Base-by-base conservation (phyloP, 2,329 filamentous ascomycete species). In the Cladosporium colombiae region DNA sequence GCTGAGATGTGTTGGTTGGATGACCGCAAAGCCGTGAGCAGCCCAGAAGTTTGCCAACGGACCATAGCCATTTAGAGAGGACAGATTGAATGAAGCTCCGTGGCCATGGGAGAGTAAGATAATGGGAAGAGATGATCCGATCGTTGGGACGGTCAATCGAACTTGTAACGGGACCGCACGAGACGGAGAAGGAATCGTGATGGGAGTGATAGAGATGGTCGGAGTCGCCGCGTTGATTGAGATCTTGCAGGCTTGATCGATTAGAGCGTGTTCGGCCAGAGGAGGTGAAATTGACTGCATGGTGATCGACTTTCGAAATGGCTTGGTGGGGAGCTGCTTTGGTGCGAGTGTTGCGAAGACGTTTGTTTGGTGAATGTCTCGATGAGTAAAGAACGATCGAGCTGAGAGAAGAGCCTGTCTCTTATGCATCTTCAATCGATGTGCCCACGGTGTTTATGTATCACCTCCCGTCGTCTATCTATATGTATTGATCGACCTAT, bases 1-100 rank as follows among this genome's bases (percentile, higher is more conserved):
- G 49, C 60, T 62, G 3, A 62, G 49, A 25, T 62, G 60, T 18
- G 60, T 62, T 5, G 60, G 60, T n/a, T 62, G 60, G 18, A 62
- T 55, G 1, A 62, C 49, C 6, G 60, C 49, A 23, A 62, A 62
- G 23, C 60, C 60, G 29, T 62, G 60, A 27, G 46, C 46, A 11
- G 60, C 60, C 60, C 60, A 62, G 49, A 37, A 37, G 23, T 53
- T 23, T 18, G 49, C 60, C 1, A 62, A 33, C 3, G 60, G 60
- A 2, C 46, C 60, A n/a, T 62, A 62, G 18, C 60, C 60, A 31
- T 62, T 27, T 0, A 55, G 31, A 21, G 60, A 62, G 2, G 60
- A 62, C 1, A 62, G 49, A 18, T 62, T 53, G 49, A 40, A n/a
- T 3, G 60, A 62, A 14, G 10, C 14, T 33, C 60, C 60, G 18